phyloP scores from a whole-genome alignment of 139 green algal species.

The Chlamydomonas eustigma region DNA sequence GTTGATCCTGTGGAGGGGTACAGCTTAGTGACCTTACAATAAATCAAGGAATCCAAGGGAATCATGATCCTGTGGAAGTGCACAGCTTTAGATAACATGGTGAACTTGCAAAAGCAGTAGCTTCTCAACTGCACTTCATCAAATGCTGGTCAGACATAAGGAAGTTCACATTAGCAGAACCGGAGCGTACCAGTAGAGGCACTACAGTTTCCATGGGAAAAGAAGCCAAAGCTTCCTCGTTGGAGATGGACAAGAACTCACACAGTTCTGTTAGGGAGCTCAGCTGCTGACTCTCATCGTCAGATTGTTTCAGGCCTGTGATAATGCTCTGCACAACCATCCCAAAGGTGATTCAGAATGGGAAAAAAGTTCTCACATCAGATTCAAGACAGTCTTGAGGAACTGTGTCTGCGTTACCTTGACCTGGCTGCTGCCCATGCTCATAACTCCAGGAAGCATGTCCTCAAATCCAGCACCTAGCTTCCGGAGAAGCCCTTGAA shows the following conservation, averaged over 20 bases:
- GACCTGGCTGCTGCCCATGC: conserved; percentile 40
- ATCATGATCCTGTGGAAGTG: no score
- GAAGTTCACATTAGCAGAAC: no score
- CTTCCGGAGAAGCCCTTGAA: conserved; percentile 81
- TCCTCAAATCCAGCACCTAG: conserved; percentile 83
- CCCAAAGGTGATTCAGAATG: background rate
- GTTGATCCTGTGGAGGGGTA: no score
- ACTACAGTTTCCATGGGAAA: conserved; percentile 85
- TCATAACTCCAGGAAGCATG: conserved; percentile 49
- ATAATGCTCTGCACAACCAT: conserved; percentile 70
- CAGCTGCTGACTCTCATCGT: conserved; percentile 77
- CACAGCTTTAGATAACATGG: no score
- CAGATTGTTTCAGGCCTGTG: conserved; percentile 57
- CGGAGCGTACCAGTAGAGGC: conserved; percentile 85
- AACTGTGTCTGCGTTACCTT: no score
- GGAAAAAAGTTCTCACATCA: no score
- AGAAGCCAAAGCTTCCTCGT: conserved; percentile 75
- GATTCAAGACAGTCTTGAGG: no score
- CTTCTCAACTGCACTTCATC: no score
- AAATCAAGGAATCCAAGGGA: no score
- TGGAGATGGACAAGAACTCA: conserved; percentile 86
- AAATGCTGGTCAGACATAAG: no score
- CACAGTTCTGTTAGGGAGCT: conserved; percentile 80
- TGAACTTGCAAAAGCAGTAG: no score
- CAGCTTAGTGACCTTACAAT: no score